Evolutionary conservation across 192 early-diverging fungal species (phyloP).

Genomic region (Lobulomyces angularis): DNA sequence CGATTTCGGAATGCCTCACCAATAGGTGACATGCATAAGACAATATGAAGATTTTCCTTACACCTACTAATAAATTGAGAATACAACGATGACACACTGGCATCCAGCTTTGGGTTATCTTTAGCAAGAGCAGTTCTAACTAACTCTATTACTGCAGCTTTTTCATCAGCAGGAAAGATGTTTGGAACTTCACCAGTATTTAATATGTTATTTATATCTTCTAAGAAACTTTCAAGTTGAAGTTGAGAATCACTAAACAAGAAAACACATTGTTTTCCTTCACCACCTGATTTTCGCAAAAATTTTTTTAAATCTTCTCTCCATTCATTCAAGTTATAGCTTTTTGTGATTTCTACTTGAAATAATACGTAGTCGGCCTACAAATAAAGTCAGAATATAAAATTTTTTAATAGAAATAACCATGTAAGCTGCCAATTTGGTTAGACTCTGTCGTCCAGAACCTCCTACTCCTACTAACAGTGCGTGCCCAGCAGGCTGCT

Average conservation of each 20-base stretch:
- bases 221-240: slow-evolving; percentile 39
- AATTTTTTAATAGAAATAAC: too few species aligned
- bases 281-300: slow-evolving; percentile 35
- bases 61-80: slow-evolving; percentile 40
- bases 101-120: slow-evolving; percentile 43
- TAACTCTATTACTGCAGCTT: slow-evolving; percentile 38
- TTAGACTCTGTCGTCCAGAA: slow-evolving; percentile 39
- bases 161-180: slow-evolving; percentile 45
- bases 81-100: slow-evolving; percentile 35
- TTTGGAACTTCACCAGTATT: slow-evolving; percentile 52
- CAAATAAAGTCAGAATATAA: too few species aligned
- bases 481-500: slow-evolving; percentile 45
- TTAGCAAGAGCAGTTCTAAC: slow-evolving; percentile 31
- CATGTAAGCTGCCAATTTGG: slow-evolving; percentile 43
- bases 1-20: slow-evolving; percentile 47
- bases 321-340: slow-evolving; percentile 45
- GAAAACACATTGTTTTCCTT: slow-evolving; percentile 40
- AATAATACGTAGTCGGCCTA: slow-evolving; percentile 38
- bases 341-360: slow-evolving; percentile 49
- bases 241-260: slow-evolving; percentile 48
- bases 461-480: slow-evolving; percentile 47
- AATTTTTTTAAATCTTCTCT: slow-evolving; percentile 45
- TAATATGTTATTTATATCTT: slow-evolving; percentile 54
- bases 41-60: slow-evolving; percentile 48
- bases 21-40: slow-evolving; percentile 47